A percentile compares a stretch with the other conserved stretches of the same genome.
Evolutionary conservation across 164 flowering plant species (phyloP).

Genomic region (grape (Vitis vinifera)): ASM3070453v1 NC_081809.1:3938001-3938500

Average conservation of each 20-base stretch:
- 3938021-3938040: too few relatives aligned
- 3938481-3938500: slow-evolving; percentile 27
- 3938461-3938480: slow-evolving; percentile 36
- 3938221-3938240: too few relatives aligned
- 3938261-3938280: not conserved
- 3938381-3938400: slow-evolving; percentile 46
- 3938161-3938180: too few relatives aligned
- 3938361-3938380: slow-evolving; percentile 29
- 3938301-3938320: not conserved
- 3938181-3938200: too few relatives aligned
- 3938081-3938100: too few relatives aligned
- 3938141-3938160: too few relatives aligned
- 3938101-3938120: too few relatives aligned
- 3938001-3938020: too few relatives aligned
- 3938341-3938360: slow-evolving; percentile 10
- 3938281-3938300: not conserved
- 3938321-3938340: not conserved
- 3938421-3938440: slow-evolving; percentile 42
- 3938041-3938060: too few relatives aligned
- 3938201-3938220: too few relatives aligned
- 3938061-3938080: too few relatives aligned
- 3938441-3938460: slow-evolving; percentile 27
- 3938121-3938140: too few relatives aligned
- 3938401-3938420: slow-evolving; percentile 40
- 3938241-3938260: not conserved